phyloP scores from a whole-genome alignment of 108 stramenopile genomes.

The Fragilaria crotonensis region DNA sequence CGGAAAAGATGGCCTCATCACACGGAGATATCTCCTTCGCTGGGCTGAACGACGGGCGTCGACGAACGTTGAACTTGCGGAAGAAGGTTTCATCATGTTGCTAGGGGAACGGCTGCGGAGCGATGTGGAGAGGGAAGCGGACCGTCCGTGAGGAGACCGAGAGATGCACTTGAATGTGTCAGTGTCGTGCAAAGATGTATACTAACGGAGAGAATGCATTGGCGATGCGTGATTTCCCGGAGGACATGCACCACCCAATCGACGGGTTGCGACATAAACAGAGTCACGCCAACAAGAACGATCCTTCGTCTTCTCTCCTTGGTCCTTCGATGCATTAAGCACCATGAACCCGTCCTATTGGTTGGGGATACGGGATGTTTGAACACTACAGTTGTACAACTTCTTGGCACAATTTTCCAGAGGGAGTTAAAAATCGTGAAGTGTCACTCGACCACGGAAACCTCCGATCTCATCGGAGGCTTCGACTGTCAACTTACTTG shows the following conservation, averaged over 20 bases:
- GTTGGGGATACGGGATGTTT: constrained; percentile 89
- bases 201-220: constrained; percentile 62
- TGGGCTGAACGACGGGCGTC: constrained; percentile 89
- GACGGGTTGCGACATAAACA: constrained; percentile 12
- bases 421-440: constrained; percentile 82
- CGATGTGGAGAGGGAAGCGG: constrained; percentile 72
- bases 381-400: constrained; percentile 96
- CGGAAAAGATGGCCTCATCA: constrained; percentile 95
- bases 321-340: constrained; percentile 76
- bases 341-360: constrained; percentile 92
- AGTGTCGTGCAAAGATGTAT: constrained; percentile 62
- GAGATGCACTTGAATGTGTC: constrained; percentile 71
- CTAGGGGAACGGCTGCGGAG: constrained; percentile 90
- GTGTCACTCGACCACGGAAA: constrained; percentile 97
- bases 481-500: no score
- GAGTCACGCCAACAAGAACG: constrained; percentile 84
- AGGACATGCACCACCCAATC: constrained; percentile 2
- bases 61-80: constrained; percentile 81
- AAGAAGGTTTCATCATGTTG: constrained; percentile 94
- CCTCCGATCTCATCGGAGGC: constrained; percentile 95
- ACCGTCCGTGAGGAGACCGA: constrained; percentile 58
- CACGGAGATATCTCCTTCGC: constrained; percentile 92
- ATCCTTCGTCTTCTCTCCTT: constrained; percentile 83
- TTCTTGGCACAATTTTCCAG: constrained; percentile 67
- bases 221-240: no score